Evolutionary conservation across 257 asterid species (phyloP).

Genomic region (Leonotis leonurus): DNA sequence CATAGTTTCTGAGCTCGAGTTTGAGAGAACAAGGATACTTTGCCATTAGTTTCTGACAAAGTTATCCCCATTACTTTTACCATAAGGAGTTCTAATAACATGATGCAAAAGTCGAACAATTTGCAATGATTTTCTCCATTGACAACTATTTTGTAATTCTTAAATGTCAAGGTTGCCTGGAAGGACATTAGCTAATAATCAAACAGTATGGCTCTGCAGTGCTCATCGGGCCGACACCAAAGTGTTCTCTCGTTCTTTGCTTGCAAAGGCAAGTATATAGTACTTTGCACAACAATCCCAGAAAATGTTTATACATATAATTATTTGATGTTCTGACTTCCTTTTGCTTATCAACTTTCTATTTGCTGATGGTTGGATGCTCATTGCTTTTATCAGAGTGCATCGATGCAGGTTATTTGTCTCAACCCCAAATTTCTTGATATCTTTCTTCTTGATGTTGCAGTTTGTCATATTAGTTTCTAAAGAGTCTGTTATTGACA

Average conservation of each 20-base stretch:
- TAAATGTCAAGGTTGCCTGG: slow-evolving; percentile 66
- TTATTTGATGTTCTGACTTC: slow-evolving; percentile 16
- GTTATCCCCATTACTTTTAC: too few relatives aligned
- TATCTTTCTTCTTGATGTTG: background rate
- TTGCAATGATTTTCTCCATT: background rate
- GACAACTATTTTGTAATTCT: background rate
- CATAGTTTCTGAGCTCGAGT: background rate
- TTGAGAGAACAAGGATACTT: background rate
- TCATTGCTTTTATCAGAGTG: slow-evolving; percentile 58
- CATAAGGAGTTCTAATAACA: background rate
- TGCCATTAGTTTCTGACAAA: too few relatives aligned
- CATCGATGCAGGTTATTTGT: slow-evolving; percentile 70
- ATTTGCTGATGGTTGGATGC: slow-evolving; percentile 18
- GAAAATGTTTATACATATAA: background rate
- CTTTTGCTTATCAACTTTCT: slow-evolving; percentile 13
- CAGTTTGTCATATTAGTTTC: too few relatives aligned
- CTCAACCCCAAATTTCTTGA: background rate
- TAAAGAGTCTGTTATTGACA: background rate
- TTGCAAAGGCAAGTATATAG: slow-evolving; percentile 89
- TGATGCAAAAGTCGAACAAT: background rate
- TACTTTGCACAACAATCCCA: background rate
- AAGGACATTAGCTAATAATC: slow-evolving; percentile 46
- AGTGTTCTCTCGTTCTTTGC: slow-evolving; percentile 70
- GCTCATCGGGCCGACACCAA: slow-evolving; percentile 82
- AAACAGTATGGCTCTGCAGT: slow-evolving; percentile 62